Base-by-base conservation (phyloP, 2,329 filamentous ascomycete species). In the Hypoxylon sp. region DNA sequence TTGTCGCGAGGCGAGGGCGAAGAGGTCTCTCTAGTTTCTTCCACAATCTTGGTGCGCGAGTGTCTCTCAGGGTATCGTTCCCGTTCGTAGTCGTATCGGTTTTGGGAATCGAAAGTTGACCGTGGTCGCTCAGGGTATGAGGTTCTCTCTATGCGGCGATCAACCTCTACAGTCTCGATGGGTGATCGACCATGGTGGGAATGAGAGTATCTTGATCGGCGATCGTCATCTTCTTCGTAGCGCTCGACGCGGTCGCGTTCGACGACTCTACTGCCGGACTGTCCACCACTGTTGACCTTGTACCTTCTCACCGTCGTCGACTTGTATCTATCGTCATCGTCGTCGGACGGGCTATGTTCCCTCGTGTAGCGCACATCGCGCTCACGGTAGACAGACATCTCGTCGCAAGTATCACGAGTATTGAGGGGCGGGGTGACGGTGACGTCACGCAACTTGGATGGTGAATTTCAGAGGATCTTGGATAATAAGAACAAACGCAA, bases 101-200 rank as follows among this genome's bases (percentile, higher is more conserved):
- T 67, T 41, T 65, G 71, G 1, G 74, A 69, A 20, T 83, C 82
- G 55, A 79, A 75, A 41, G 77, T 76, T n/a, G 83, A 84, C 54
- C 80, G 79, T 20, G 82, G 80, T 8, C 81, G 77, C 51, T 83
- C 81, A 29, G 79, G 78, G 26, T 76, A 72, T 40, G 79, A 76
- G 29, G 73, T 71, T 43, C 71, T 73, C 49, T 77, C 74, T 45
- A 67, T 62, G 27, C 78, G 78, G 58, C 78, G 77, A 58, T 71
- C 69, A 29, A 70, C 50, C 40, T 71, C 68, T 29, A 70, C 13
- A 4, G 62, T 18, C 0, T 70, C 69, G 42, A 60, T 60, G 21
- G 62, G 35, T n/a, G 55, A 18, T 42, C 63, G 69, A 11, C 63
- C 59, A n/a, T 18, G 35, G 42, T 67, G 63, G 20, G 69, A 70